phyloP scores from a whole-genome alignment of 2,329 filamentous ascomycete genomes.

The Emmonsiellopsis sp. region DNA sequence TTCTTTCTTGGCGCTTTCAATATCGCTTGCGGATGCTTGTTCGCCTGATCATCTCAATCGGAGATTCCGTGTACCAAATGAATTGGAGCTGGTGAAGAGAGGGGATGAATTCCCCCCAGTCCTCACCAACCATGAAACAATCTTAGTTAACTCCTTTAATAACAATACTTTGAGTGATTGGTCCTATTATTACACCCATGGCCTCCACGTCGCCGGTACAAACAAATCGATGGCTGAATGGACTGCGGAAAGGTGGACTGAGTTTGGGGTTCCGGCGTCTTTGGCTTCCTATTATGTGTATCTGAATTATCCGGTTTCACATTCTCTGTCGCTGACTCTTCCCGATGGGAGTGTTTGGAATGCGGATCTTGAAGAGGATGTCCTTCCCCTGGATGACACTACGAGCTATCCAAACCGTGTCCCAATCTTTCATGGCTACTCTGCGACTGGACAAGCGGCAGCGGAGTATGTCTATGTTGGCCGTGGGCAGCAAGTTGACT shows the following conservation, averaged over 20 bases:
- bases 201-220: slow-evolving; percentile 21
- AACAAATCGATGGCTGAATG: slow-evolving; percentile 21
- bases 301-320: slow-evolving; percentile 21
- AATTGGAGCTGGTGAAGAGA: slow-evolving; percentile 12
- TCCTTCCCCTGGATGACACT: slow-evolving; percentile 15
- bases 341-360: slow-evolving; percentile 15
- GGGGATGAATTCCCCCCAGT: slow-evolving; percentile 16
- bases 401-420: slow-evolving; percentile 25
- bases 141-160: slow-evolving; percentile 19
- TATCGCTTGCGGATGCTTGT: slow-evolving; percentile 11
- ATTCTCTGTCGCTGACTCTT: slow-evolving; percentile 14
- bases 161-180: slow-evolving; percentile 18
- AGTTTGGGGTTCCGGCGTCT: slow-evolving; percentile 16
- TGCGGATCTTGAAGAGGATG: slow-evolving; percentile 15
- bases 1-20: slow-evolving; percentile 9
- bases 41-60: slow-evolving; percentile 2
- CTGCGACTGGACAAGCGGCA: slow-evolving; percentile 35
- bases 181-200: slow-evolving; percentile 23
- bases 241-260: slow-evolving; percentile 22
- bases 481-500: slow-evolving; percentile 33
- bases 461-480: slow-evolving; percentile 41
- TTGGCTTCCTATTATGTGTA: slow-evolving; percentile 19
- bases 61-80: slow-evolving; percentile 7
- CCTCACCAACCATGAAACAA: slow-evolving; percentile 18
- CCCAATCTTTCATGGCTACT: slow-evolving; percentile 41